Base-by-base conservation (phyloP, 2,329 filamentous ascomycete species). In the Monosporascus sp. region DNA sequence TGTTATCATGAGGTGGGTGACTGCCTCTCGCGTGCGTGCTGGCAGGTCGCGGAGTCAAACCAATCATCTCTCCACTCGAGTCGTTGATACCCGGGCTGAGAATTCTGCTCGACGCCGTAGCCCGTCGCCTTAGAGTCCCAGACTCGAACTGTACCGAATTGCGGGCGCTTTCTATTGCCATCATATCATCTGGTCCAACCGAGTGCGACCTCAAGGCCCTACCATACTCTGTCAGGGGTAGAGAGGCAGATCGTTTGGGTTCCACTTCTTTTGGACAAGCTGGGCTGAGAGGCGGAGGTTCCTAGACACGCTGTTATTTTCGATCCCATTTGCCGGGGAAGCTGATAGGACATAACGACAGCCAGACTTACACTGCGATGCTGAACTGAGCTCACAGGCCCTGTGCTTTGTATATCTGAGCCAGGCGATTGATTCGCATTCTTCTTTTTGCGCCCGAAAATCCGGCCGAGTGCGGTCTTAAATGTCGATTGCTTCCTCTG, bases 201-300 rank as follows among this genome's bases (percentile, higher is more conserved):
- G 83, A 85, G 63, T 86, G 82, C 14, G 83, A 86, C 45, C 82
- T 75, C 38, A 86, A 64, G 2, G 83, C 82, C 44, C 79, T 75
- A 56, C 84, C 80, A 56, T 78, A 82, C 60, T 86, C 82, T 46
- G 78, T 82, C 49, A 85, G 75, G 8, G 82, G 82, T 35, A 85
- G 61, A 5, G 84, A 85, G 5, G 75, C 74, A 7, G 82, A 82
- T 52, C 82, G 78, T 62, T 84, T 81, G 18, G 74, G 69, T 56
- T 75, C 75, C 54, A 47, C 61, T 50, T 69, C 70, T 48, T 66
- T 70, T 43, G 56, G 51, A 51, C 28, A 56, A 59, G 49, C 60
- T 57, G 63, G 69, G 56, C 58, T 69, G 51, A 71, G 65, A 43
- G 67, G 70, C 48, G 68, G 67, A 35, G 71, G 72, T 58, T 74